Evolutionary conservation across 768 basidiomycete species (phyloP).

Genomic region (Solioccasus polychromus): DNA sequence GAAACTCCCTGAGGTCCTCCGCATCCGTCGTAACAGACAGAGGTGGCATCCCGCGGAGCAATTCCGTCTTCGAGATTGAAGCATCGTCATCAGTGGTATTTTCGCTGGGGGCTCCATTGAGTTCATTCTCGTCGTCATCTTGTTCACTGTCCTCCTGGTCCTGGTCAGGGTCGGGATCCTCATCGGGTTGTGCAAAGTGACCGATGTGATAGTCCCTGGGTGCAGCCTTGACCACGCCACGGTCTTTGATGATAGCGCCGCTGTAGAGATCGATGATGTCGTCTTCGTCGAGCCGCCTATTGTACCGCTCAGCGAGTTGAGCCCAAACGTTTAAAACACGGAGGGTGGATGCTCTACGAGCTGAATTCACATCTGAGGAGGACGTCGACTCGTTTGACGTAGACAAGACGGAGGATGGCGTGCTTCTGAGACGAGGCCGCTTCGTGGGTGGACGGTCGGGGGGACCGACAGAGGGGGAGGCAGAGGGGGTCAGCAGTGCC

Average conservation of each 20-base stretch:
- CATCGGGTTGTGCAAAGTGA: slow-evolving; percentile 41
- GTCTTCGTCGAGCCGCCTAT: slow-evolving; percentile 67
- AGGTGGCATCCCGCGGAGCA: slow-evolving; percentile 41
- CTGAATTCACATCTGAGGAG: slow-evolving; percentile 46
- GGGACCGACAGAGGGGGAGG: slow-evolving; percentile 28
- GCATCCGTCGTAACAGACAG: slow-evolving; percentile 48
- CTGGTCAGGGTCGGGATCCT: slow-evolving; percentile 37
- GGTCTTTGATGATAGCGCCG: slow-evolving; percentile 61
- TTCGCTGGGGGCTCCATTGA: slow-evolving; percentile 44
- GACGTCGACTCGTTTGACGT: slow-evolving; percentile 27
- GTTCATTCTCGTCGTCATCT: slow-evolving; percentile 56
- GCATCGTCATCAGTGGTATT: slow-evolving; percentile 23
- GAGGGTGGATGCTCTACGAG: slow-evolving; percentile 49
- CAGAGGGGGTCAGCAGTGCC: slow-evolving; percentile 24
- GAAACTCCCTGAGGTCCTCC: slow-evolving; percentile 61
- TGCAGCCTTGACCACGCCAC: slow-evolving; percentile 56
- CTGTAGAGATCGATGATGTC: slow-evolving; percentile 73
- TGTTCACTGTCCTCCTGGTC: slow-evolving; percentile 46
- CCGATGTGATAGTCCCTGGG: slow-evolving; percentile 49
- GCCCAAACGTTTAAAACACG: slow-evolving; percentile 65
- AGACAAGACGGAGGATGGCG: slow-evolving; percentile 37
- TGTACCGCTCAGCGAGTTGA: slow-evolving; percentile 65
- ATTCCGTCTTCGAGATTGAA: slow-evolving; percentile 31
- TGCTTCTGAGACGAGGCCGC: slow-evolving; percentile 46
- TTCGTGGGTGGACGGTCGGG: slow-evolving; percentile 45